Percentiles rank a stretch among this genome's conserved stretches.
Evolutionary conservation across 495 filamentous ascomycete species (phyloP).

Genomic region (Podospora didyma): DNA sequence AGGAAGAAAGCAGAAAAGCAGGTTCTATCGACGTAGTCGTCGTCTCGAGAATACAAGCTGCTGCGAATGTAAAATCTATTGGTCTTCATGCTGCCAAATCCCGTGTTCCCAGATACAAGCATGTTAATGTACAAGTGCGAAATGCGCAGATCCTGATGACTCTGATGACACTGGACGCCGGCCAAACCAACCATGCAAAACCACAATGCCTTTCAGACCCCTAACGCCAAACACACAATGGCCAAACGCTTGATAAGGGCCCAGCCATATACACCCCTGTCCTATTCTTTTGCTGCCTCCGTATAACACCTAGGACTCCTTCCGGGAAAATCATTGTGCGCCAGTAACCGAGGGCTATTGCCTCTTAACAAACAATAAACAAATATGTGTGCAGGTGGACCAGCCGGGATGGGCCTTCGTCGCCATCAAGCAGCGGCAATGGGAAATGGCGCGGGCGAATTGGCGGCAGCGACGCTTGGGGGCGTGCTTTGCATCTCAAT

Average conservation of each 20-base stretch:
- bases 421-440: conserved; percentile 12
- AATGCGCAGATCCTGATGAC: not conserved
- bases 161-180: not conserved
- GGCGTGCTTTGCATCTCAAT: conserved; percentile 41
- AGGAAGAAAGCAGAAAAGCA: no score
- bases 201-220: not conserved
- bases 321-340: not conserved
- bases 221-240: not conserved
- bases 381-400: not conserved
- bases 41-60: no score
- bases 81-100: not conserved
- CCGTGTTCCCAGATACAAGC: not conserved
- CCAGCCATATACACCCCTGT: not conserved
- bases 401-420: not conserved
- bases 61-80: not conserved
- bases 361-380: not conserved
- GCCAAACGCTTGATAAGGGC: not conserved
- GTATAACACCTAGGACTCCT: not conserved
- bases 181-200: not conserved
- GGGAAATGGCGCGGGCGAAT: conserved; percentile 36
- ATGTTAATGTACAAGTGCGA: not conserved
- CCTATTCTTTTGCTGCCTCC: not conserved
- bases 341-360: not conserved
- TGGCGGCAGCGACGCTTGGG: conserved; percentile 34
- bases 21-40: no score